phyloP scores from a whole-genome alignment of 805 yeast species.

The Suhomyces faveliae region DNA sequence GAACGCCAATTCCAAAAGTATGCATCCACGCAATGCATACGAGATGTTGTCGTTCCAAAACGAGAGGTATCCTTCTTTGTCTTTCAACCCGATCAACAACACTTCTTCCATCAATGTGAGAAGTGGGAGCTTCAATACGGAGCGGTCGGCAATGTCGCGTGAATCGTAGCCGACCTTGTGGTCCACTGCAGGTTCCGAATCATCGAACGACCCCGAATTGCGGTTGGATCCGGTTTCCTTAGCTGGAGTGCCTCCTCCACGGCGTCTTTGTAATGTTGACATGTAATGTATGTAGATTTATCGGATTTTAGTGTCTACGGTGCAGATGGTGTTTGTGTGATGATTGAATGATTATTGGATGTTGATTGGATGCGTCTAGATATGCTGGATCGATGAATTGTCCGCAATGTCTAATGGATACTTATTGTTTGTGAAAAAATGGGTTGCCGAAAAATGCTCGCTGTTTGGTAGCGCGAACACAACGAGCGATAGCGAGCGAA shows the following conservation, averaged over 20 bases:
- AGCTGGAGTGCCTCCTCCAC: slow-evolving; percentile 44
- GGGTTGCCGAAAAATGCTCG: not conserved
- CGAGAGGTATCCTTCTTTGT: slow-evolving; percentile 92
- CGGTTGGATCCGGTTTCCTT: slow-evolving; percentile 20
- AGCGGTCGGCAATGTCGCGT: slow-evolving; percentile 50
- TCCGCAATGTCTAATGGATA: not conserved
- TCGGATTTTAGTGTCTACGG: not conserved
- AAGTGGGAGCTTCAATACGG: slow-evolving; percentile 52
- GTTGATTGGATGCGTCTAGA: too few relatives aligned
- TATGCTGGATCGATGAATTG: not conserved
- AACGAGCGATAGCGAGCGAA: too few relatives aligned
- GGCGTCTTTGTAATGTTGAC: slow-evolving; percentile 63
- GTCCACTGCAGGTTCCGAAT: slow-evolving; percentile 29
- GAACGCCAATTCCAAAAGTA: slow-evolving; percentile 85
- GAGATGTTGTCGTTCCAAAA: slow-evolving; percentile 99
- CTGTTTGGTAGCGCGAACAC: too few relatives aligned
- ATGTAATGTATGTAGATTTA: not conserved
- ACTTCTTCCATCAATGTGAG: slow-evolving; percentile 97
- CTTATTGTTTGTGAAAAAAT: not conserved
- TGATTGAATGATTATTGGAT: too few relatives aligned
- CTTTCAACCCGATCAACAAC: slow-evolving; percentile 86
- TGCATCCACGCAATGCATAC: slow-evolving; percentile 93
- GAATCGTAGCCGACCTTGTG: slow-evolving; percentile 85
- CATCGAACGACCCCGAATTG: slow-evolving; percentile 23
- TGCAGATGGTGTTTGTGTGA: too few relatives aligned